Evolutionary conservation across 306 rosid genomes (phyloP), one percentile per base, ranked within the genome.

Genomic region (Quercus suber): DNA sequence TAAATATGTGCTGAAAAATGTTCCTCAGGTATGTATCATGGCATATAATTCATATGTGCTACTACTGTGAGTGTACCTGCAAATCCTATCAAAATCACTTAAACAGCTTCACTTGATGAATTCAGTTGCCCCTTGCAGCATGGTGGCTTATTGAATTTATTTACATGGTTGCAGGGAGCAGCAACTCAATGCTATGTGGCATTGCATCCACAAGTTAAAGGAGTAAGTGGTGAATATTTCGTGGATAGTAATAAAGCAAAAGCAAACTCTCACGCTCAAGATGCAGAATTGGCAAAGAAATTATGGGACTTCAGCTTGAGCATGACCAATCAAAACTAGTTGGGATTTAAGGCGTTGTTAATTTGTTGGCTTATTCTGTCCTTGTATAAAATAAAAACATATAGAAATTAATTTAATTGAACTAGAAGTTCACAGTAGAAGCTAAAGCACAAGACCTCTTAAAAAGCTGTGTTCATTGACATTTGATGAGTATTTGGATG

Each of bases 151-250:
- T 56, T 80, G 51, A 27, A 35, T 86, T 74, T 74, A 60, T 69
- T 67, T 59, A 73, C 73, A 18, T 81, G n/a, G 21, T 68, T 80
- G 37, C 55, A 94, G 97, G 97, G 97, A 45, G 97, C 97, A 17
- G 98, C 97, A 18, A 89, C 97, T n/a, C 91, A 94, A 60, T 92
- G 97, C 83, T 89, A 86, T 20, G 86, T 87, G 55, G 97, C 97
- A 80, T 79, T 94, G 80, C 92, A 92, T 84, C 94, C 94, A 57
- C 93, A 85, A 74, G 88, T 89, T 5, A 83, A 83, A 81, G 97
- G 91, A 78, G 64, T 85, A 31, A 83, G 83, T 67, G 92, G 97
- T 4, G 87, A 85, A 71, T 92, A 89, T 81, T 92, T 90, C 82
- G 73, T 56, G 49, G 92, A 90, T 57, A 75, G 91, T 73, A 87